These are phyloP conservation scores for Penicillium paradoxum DNA, from an alignment of 495 filamentous ascomycete genomes.

Conservation along the genomic window DNA sequence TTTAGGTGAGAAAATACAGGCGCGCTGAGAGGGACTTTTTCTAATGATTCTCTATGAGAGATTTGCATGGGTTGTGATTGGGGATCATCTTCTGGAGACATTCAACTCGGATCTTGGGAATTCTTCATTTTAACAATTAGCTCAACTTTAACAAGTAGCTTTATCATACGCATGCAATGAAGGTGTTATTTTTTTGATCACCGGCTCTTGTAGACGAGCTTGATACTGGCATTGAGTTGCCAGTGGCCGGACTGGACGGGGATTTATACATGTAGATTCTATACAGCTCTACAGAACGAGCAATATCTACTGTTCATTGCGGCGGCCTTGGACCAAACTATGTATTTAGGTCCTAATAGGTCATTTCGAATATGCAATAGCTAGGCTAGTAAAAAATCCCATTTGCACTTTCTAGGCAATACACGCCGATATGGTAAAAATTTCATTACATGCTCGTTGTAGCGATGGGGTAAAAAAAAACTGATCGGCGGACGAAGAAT, in stretches of 20 bases:
- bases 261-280: too few species aligned
- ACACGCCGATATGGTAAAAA: slow-evolving; percentile 25
- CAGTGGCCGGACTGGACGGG: not conserved
- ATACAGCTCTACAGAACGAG: not conserved
- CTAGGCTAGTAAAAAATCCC: slow-evolving; percentile 11
- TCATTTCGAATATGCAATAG: not conserved
- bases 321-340: not conserved
- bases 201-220: not conserved
- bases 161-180: slow-evolving; percentile 3
- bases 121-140: not conserved
- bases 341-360: not conserved
- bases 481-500: not conserved
- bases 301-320: not conserved
- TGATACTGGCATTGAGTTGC: not conserved
- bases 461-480: slow-evolving; percentile 14
- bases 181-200: slow-evolving; percentile 1
- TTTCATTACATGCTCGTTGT: slow-evolving; percentile 33
- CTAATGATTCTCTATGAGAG: slow-evolving; percentile 1
- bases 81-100: slow-evolving; percentile 2
- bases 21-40: slow-evolving; percentile 1
- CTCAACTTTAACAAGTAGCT: not conserved
- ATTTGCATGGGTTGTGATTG: slow-evolving; percentile 2
- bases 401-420: slow-evolving; percentile 18
- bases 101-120: not conserved
- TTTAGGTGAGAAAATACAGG: not conserved